Percentiles rank a stretch among this genome's conserved stretches.
Conservation (phyloP, 192 early-diverging fungal species). For the Bifiguratus adelaidae region DNA sequence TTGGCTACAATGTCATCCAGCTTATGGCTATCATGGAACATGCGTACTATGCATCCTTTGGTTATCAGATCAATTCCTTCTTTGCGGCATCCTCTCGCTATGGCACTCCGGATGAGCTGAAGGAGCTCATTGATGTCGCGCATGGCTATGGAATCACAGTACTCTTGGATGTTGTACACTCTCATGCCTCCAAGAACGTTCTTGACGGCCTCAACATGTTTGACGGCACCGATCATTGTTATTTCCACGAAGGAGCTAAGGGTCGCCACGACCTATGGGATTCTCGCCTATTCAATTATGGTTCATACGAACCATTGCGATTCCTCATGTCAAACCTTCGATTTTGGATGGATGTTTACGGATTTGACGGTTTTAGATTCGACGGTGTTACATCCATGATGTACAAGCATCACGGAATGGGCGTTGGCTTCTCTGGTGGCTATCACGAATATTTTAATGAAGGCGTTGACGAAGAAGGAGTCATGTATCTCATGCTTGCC, state of each 20-base stretch:
- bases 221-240: slow-evolving; percentile 93
- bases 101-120: slow-evolving; percentile 90
- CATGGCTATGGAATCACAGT: slow-evolving; percentile 83
- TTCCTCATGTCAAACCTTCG: slow-evolving; percentile 93
- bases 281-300: slow-evolving; percentile 90
- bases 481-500: slow-evolving; percentile 87
- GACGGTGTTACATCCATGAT: slow-evolving; percentile 99
- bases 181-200: slow-evolving; percentile 92
- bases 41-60: slow-evolving; percentile 96
- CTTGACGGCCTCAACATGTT: slow-evolving; percentile 91
- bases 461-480: slow-evolving; percentile 70
- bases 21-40: slow-evolving; percentile 98
- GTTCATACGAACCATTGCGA: slow-evolving; percentile 79
- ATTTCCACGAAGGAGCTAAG: slow-evolving; percentile 83
- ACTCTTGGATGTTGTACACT: slow-evolving; percentile 91
- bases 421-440: slow-evolving; percentile 82
- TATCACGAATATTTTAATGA: slow-evolving; percentile 94
- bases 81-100: slow-evolving; percentile 90
- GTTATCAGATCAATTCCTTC: slow-evolving; percentile 96
- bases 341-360: slow-evolving; percentile 85
- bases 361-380: slow-evolving; percentile 97
- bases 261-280: slow-evolving; percentile 95
- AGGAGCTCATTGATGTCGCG: slow-evolving; percentile 85
- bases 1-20: slow-evolving; percentile 79
- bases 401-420: slow-evolving; percentile 93